Evolutionary conservation across 1,284 basidiomycete species (phyloP).

Genomic region (Trametes sp.): DNA sequence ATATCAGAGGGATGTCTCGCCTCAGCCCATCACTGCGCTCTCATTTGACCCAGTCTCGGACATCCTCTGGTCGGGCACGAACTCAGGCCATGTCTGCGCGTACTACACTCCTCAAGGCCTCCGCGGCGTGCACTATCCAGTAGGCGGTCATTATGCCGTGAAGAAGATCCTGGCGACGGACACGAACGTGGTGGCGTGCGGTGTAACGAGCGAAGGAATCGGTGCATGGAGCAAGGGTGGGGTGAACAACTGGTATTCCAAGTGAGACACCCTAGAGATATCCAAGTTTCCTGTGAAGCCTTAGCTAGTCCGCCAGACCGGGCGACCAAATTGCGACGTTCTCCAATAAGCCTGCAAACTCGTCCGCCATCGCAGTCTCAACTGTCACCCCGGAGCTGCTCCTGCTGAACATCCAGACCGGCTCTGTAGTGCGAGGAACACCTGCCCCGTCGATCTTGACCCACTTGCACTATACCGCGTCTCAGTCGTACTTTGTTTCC

Average conservation of each 20-base stretch:
- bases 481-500: constrained; percentile 68
- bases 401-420: constrained; percentile 79
- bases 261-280: constrained; percentile 49
- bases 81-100: constrained; percentile 76
- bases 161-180: constrained; percentile 80
- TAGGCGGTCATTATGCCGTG: constrained; percentile 69
- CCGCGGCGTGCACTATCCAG: constrained; percentile 82
- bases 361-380: constrained; percentile 68
- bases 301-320: constrained; percentile 17
- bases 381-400: constrained; percentile 71
- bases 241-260: constrained; percentile 81
- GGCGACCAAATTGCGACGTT: constrained; percentile 59
- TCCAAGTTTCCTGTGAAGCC: background rate
- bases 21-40: constrained; percentile 72
- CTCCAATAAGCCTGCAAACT: constrained; percentile 59
- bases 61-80: constrained; percentile 87
- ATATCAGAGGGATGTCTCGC: constrained; percentile 48
- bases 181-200: constrained; percentile 73
- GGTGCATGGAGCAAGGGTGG: constrained; percentile 84
- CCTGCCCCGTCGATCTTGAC: constrained; percentile 64
- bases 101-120: constrained; percentile 74
- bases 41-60: constrained; percentile 92
- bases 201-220: constrained; percentile 63
- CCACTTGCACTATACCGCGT: constrained; percentile 67
- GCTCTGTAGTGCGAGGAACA: constrained; percentile 68